Evolutionary conservation across 106 monocot genomes (phyloP).

Genomic region (Vanilla planifolia): DNA sequence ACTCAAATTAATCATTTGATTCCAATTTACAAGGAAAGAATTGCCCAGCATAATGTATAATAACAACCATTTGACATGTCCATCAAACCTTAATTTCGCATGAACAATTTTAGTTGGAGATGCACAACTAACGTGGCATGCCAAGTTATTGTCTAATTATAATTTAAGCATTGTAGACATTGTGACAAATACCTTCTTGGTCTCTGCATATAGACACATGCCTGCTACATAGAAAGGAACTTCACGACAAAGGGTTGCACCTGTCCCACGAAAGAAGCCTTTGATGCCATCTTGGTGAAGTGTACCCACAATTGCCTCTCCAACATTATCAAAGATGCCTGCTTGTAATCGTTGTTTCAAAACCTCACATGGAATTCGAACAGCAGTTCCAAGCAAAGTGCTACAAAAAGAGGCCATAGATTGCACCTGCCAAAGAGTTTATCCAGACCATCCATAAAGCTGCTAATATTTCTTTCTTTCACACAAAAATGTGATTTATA

Average conservation of each 20-base stretch:
- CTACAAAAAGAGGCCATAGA: conserved; percentile 54
- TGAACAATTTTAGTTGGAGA: no score
- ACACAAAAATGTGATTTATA: no score
- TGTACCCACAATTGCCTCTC: conserved; percentile 74
- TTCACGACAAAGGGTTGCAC: conserved; percentile 89
- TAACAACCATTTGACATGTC: no score
- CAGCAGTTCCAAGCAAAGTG: conserved; percentile 75
- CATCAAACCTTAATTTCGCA: no score
- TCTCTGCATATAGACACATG: conserved; percentile 82
- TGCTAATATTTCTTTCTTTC: no score
- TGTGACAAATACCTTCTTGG: conserved; percentile 63
- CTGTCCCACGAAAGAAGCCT: conserved; percentile 95
- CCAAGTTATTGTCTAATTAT: not conserved
- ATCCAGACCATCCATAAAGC: no score
- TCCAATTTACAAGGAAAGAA: no score
- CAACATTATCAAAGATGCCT: conserved; percentile 70
- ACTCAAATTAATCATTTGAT: no score
- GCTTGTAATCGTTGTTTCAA: conserved; percentile 86
- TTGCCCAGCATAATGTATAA: no score
- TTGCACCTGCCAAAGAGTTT: conserved; percentile 57
- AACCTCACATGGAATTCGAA: conserved; percentile 84
- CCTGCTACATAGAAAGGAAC: conserved; percentile 98
- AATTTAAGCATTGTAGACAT: no score
- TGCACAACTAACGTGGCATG: no score
- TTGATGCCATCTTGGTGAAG: conserved; percentile 57